Conservation (phyloP, 768 basidiomycete genomes). For the Lactifluus subvellereus region DNA sequence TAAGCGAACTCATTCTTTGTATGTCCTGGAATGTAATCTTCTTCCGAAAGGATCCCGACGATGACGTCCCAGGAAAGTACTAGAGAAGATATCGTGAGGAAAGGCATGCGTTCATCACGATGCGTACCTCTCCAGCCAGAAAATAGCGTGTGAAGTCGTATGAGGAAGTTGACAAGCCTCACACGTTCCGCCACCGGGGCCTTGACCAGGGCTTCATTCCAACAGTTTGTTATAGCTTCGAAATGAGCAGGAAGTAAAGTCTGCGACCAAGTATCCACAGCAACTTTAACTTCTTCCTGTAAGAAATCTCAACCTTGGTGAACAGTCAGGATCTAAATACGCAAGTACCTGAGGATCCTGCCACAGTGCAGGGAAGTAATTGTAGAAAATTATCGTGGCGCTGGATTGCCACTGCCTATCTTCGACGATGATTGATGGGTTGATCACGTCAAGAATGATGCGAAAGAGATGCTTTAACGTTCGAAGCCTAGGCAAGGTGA, state of each 20-base stretch:
- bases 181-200: constrained; percentile 52
- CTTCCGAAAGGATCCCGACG: constrained; percentile 51
- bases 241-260: constrained; percentile 62
- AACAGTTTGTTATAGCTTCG: constrained; percentile 59
- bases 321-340: background rate
- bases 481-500: constrained; percentile 38
- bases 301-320: background rate
- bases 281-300: constrained; percentile 64
- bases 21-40: constrained; percentile 41
- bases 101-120: background rate
- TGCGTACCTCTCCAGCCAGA: constrained; percentile 56
- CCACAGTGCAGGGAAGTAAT: constrained; percentile 62
- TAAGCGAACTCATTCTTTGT: constrained; percentile 38
- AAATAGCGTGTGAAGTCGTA: constrained; percentile 64
- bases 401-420: constrained; percentile 64
- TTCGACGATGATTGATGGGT: constrained; percentile 53
- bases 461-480: constrained; percentile 54
- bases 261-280: constrained; percentile 51
- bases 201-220: constrained; percentile 55
- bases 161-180: constrained; percentile 55
- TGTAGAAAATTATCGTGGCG: constrained; percentile 51
- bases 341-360: constrained; percentile 49
- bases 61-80: constrained; percentile 64
- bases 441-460: constrained; percentile 60
- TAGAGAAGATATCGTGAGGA: constrained; percentile 26